Evolutionary conservation across 345 rosid species (phyloP).

Genomic region (Camelina hispida): DNA sequence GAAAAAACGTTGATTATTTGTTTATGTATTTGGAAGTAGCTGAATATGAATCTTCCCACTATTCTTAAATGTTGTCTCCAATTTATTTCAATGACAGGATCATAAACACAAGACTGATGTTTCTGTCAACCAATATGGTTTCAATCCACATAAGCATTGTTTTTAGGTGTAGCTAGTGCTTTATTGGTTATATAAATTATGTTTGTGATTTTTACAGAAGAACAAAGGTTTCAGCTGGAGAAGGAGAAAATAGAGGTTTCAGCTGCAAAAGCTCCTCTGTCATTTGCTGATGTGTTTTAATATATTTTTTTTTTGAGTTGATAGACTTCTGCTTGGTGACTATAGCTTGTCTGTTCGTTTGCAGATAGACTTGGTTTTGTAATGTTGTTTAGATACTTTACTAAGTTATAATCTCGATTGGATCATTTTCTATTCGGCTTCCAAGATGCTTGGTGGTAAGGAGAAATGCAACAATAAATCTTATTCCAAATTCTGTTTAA

Average conservation of each 20-base stretch:
- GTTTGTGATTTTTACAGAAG: slow-evolving; percentile 4
- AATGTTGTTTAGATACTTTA: neutral
- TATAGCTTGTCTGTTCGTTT: neutral
- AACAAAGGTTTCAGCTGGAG: slow-evolving; percentile 13
- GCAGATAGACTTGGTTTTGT: neutral
- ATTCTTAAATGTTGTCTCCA: neutral
- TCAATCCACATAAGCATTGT: neutral
- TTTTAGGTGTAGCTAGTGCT: neutral
- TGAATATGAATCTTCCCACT: slow-evolving; percentile 43
- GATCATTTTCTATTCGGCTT: neutral
- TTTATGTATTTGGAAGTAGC: slow-evolving; percentile 77
- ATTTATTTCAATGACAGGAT: neutral
- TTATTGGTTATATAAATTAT: neutral
- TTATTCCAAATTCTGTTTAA: too few relatives aligned
- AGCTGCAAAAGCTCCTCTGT: slow-evolving; percentile 23
- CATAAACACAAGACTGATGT: neutral
- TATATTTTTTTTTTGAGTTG: neutral
- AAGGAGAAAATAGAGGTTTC: slow-evolving; percentile 15
- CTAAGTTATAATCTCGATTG: neutral
- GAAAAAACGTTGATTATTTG: slow-evolving; percentile 71
- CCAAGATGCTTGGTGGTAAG: too few relatives aligned
- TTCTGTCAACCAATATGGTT: too few relatives aligned
- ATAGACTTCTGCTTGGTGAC: neutral
- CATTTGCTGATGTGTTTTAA: slow-evolving; percentile 17
- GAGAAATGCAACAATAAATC: too few relatives aligned